Evolutionary conservation across 495 filamentous ascomycete genomes (phyloP), one percentile per base, ranked within the genome.

Genomic region (Aspergillus cavernicola): DNA sequence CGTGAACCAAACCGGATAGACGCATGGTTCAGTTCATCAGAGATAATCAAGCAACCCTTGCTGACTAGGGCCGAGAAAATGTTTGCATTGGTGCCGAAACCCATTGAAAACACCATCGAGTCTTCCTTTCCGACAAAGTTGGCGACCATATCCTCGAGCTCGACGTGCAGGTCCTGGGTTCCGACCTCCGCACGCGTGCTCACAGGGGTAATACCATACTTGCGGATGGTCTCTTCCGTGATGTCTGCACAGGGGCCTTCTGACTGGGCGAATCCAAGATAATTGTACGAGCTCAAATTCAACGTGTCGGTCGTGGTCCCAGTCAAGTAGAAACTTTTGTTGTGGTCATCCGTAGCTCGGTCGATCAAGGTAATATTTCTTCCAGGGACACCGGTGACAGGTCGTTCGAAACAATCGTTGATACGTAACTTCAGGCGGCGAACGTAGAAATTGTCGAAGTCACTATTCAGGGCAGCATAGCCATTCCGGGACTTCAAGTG

Each of bases 241-340:
- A 88, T 83, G 70, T 97, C 95, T 23, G 95, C 95, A 67, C 95
- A 97, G 32, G 92, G 92, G 13, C 93, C 93, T 62, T 96, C 91
- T 1, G 93, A 97, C 69, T 98, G 95, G 51, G 93, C 93, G 64
- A 98, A 98, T 23, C 93, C 93, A 6, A 98, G 88, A 60, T 98
- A 98, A 64, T 98, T 98, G 79, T 98, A 98, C 4, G 93, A 98
- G 73, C 91, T 96, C 84, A 98, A 84, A 67, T 98, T 98, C 52
- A 98, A 72, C 0, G 93, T 97, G 65, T 98, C 89, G n/a, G 93
- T 97, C 42, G 81, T 84, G 29, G 89, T 95, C 32, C 95, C 95
- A 9, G 86, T 91, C 60, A 89, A 80, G 61, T 88, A 82, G 75
- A 95, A 98, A 59, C 83, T 81, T 58, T 85, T 79, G 68, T 97